A percentile compares a stretch with the other conserved stretches of the same genome.
These are phyloP conservation scores for Cryptococcus jaspeensis DNA, from an alignment of 1,284 basidiomycete genomes.

Conservation along the genomic window DNA sequence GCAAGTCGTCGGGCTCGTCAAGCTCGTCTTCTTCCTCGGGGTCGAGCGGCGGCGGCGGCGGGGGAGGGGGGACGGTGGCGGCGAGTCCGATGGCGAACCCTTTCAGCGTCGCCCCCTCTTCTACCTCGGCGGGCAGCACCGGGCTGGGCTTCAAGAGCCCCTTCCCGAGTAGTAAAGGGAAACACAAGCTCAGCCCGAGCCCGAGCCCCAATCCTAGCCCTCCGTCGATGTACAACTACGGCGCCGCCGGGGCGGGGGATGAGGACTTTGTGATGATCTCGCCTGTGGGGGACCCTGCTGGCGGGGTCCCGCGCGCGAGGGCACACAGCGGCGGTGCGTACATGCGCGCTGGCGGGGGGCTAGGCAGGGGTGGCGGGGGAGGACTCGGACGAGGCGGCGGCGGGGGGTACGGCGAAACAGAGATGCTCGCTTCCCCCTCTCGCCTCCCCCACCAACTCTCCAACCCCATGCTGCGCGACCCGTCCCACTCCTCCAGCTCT, in stretches of 20 bases:
- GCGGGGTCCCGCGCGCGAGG: not conserved
- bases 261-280: constrained; percentile 51
- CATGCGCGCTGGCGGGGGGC: not conserved
- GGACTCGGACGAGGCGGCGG: not conserved
- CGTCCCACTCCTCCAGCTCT: constrained; percentile 18
- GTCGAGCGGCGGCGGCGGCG: constrained; percentile 1
- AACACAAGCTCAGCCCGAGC: constrained; percentile 46
- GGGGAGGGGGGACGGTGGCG: not conserved
- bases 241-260: constrained; percentile 22
- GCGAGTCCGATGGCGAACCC: constrained; percentile 20
- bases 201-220: constrained; percentile 35
- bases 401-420: not conserved
- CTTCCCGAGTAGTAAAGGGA: constrained; percentile 36
- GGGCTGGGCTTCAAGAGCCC: constrained; percentile 21
- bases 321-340: not conserved
- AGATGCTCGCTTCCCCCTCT: constrained; percentile 11
- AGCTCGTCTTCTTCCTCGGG: constrained; percentile 14
- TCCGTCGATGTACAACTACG: too few species aligned
- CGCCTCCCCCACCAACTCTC: constrained; percentile 11
- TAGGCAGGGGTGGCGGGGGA: not conserved
- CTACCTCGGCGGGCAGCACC: not conserved
- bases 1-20: constrained; percentile 15
- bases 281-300: constrained; percentile 22
- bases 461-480: constrained; percentile 8
- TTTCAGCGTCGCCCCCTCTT: constrained; percentile 13